Evolutionary conservation across 352 stramenopile genomes (phyloP), one percentile per base, ranked within the genome.

Genomic region (Pythium utonaiense): DNA sequence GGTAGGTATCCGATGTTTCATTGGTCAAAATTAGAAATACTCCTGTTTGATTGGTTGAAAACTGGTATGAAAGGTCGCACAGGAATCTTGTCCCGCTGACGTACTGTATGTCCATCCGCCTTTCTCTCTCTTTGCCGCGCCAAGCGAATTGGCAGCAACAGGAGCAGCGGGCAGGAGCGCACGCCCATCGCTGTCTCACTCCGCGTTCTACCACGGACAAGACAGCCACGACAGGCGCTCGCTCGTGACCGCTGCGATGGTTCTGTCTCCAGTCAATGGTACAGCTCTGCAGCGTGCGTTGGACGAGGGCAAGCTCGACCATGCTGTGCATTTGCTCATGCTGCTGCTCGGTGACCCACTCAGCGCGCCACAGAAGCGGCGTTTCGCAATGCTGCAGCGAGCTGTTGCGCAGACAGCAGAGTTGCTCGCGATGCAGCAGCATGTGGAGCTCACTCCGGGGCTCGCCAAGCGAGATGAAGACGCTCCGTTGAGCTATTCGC

Each of bases 401-500:
- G 66, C 59, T 3, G 14, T 67, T 16, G 33, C 50, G 1, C 19
- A 60, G 21, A 30, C 67, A 12, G 49, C 61, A 22, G 28, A 57
- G 44, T 12, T 70, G n/a, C 22, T 70, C 1, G 21, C 27, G 16
- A 17, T 55, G 28, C 63, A 74, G 50, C 49, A 40, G 8, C 19
- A 24, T 1, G 47, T 64, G 19, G 42, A 33, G 22, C 17, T 71
- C 13, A 24, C 34, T 0, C 48, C 62, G 10, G 57, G 62, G 6
- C 17, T 71, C 22, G 56, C 52, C 1, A 6, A 3, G 1, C 34
- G 52, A 31, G 14, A 28, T 3, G 12, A 34, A 13, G 53, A 57
- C 21, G 52, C 48, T 19, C 56, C 53, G 25, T 53, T 85, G 51
- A 83, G 73, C 48, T 88, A 82, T 45, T 42, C 74, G 22, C 76